A percentile compares a stretch with the other conserved stretches of the same genome.
These are phyloP conservation scores for Rhizopus sp. DNA, from an alignment of 371 early-diverging fungal genomes.

Conservation along the genomic window DNA sequence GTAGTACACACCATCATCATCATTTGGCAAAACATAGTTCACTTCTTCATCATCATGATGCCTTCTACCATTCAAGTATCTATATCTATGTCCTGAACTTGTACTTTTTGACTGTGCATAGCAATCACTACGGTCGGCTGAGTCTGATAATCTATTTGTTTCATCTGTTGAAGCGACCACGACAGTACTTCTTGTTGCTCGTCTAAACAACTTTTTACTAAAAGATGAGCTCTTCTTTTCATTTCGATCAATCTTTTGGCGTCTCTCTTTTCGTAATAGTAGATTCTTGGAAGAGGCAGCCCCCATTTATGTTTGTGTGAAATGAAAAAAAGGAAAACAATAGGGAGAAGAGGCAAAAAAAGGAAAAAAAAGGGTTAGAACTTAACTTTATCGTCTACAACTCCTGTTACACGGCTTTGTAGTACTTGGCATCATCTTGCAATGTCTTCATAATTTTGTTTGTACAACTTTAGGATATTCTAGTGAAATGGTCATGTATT, in stretches of 20 bases:
- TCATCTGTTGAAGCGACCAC: neutral
- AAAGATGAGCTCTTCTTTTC: neutral
- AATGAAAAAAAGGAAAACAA: too few relatives aligned
- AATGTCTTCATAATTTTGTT: too few relatives aligned
- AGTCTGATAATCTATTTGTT: too few relatives aligned
- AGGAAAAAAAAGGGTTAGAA: too few relatives aligned
- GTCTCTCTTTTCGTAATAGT: neutral
- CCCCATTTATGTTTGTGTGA: neutral
- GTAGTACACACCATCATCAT: conserved; percentile 39
- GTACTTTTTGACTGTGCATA: neutral
- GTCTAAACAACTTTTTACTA: neutral
- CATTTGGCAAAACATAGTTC: conserved; percentile 55
- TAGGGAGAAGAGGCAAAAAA: too few relatives aligned
- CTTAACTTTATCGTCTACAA: too few relatives aligned
- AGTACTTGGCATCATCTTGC: too few relatives aligned
- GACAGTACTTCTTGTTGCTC: neutral
- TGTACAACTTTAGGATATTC: too few relatives aligned
- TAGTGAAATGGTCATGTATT: too few relatives aligned
- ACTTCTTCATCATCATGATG: conserved; percentile 47
- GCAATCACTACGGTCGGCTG: neutral
- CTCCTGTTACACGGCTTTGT: too few relatives aligned
- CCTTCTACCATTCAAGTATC: conserved; percentile 47
- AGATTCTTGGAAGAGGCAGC: neutral
- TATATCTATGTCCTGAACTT: conserved; percentile 16
- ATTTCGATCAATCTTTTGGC: too few relatives aligned